These are phyloP conservation scores for Persicaria tinctoria DNA, from an alignment of 148 eudicot species.

Conservation along the genomic window DNA sequence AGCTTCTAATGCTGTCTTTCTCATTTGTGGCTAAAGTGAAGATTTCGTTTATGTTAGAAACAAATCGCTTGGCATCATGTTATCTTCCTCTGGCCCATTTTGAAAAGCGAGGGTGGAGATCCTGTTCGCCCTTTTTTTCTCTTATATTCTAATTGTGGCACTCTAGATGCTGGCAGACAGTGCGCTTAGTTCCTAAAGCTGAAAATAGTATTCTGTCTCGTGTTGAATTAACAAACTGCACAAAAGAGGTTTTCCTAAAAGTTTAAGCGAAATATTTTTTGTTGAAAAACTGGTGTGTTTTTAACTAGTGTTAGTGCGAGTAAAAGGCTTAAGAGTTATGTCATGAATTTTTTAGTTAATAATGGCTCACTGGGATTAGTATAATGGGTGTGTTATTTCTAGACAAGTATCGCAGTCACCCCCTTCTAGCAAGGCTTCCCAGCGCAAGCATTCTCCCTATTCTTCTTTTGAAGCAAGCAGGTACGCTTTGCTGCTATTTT, in stretches of 20 bases:
- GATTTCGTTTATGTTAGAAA: neutral
- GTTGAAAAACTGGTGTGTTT: slow-evolving; percentile 12
- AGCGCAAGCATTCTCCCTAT: slow-evolving; percentile 97
- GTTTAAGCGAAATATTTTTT: neutral
- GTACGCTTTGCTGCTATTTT: slow-evolving; percentile 31
- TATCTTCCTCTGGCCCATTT: neutral
- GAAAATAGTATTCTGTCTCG: neutral
- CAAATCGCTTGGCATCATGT: neutral
- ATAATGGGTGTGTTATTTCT: slow-evolving; percentile 68
- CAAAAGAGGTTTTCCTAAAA: neutral
- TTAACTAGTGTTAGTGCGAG: slow-evolving; percentile 13
- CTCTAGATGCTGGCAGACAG: neutral
- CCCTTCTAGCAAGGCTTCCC: slow-evolving; percentile 94
- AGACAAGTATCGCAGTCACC: slow-evolving; percentile 98
- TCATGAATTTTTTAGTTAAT: slow-evolving; percentile 22
- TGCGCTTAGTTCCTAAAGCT: neutral
- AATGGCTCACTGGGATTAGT: slow-evolving; percentile 64
- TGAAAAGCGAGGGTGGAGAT: neutral
- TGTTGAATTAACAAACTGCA: neutral
- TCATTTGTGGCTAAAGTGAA: neutral
- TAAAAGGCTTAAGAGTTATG: slow-evolving; percentile 33
- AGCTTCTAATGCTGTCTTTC: neutral
- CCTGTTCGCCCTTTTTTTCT: neutral
- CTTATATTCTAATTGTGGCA: neutral
- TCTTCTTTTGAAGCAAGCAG: slow-evolving; percentile 84